Evolutionary conservation across 257 asterid genomes (phyloP), one percentile per base, ranked within the genome.

Genomic region (Plantago ovata): DNA sequence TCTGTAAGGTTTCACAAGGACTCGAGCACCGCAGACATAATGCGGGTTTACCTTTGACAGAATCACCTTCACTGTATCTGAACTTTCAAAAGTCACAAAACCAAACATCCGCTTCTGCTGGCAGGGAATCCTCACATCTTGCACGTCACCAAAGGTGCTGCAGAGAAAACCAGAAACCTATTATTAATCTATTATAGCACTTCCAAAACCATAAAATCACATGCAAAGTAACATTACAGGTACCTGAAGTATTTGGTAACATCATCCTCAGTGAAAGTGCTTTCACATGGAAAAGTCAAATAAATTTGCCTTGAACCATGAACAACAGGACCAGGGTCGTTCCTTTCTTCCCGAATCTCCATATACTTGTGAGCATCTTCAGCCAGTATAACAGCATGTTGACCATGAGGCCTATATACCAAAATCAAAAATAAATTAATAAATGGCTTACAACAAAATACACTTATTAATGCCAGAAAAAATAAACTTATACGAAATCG

Each of bases 81-180:
- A 72, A 60, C 75, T 75, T 1, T 16, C 77, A 73, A 91, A 91
- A 38, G 93, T 79, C 21, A 87, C 98, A 21, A 91, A 91, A 21
- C 96, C 98, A 67, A 79, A 91, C 98, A 85, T 91, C 56, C 98
- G 80, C 65, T 77, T 80, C 77, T 75, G 88, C 79, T 87, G 98
- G 70, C 82, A 78, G 3, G 98, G 98, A 47, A 91, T 87, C 74
- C 98, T 74, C 60, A 91, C 98, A 67, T 91, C 98, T 70, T 87
- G 84, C 68, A 91, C 98, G 4, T 70, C 73, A 23, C 98, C 98
- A 75, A 74, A 91, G 33, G 87, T 80, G 47, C 98, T 87, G 60
- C 58, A 74, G 32, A 56, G 14, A 16, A 45, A 47, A 63, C 38
- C 66, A 46, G n/a, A 21, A 33, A 56, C 36, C 52, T 44, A 43